Base-by-base conservation (phyloP, 2,329 filamentous ascomycete genomes). In the Paramyrothecium sp. region DNA sequence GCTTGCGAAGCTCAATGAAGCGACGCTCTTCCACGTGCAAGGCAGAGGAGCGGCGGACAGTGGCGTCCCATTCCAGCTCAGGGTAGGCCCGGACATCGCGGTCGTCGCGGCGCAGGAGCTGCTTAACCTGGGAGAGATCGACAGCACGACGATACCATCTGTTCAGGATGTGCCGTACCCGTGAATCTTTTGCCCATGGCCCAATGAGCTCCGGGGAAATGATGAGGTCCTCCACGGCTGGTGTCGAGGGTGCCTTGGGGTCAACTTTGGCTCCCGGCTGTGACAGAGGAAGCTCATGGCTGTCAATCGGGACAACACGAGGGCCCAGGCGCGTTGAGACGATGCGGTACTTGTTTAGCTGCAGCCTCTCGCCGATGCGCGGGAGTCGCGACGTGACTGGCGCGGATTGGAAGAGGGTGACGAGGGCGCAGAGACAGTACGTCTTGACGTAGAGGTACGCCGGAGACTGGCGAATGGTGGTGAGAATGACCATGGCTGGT, bases 391-490 rank as follows among this genome's bases (percentile, higher is more conserved):
- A 67, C 16, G 65, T 59, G 1, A 67, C 50, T 0, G 65, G 63
- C 0, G 65, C 62, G 2, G 64, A 56, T 55, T 67, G 60, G 2
- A 63, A 62, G 1, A 67, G 56, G 3, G 61, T 58, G 11, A 67
- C 59, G 10, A 67, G 33, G 12, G 60, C 63, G 17, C 64, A 67
- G 0, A 67, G 51, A 33, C 60, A 67, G 3, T 65, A 67, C 0
- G 60, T 62, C 52, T 67, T 67, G 0, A 59, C 52, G 16, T 67
- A 67, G 1, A 67, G 54, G 16, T 67, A 67, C 20, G 63, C 56
- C 13, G 65, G 60, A 2, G 65, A 67, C 46, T 67, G 64, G 1
- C 65, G 58, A 3, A 67, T 5, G 3, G 64, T 57, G 13, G 57
- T 58, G 41, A 67, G 50, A 23, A 67, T 53, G 20, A 65, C 65